Evolutionary conservation across 2,329 filamentous ascomycete species (phyloP), one percentile per base, ranked within the genome.

Genomic region (Aspergillus aculeatus): DNA sequence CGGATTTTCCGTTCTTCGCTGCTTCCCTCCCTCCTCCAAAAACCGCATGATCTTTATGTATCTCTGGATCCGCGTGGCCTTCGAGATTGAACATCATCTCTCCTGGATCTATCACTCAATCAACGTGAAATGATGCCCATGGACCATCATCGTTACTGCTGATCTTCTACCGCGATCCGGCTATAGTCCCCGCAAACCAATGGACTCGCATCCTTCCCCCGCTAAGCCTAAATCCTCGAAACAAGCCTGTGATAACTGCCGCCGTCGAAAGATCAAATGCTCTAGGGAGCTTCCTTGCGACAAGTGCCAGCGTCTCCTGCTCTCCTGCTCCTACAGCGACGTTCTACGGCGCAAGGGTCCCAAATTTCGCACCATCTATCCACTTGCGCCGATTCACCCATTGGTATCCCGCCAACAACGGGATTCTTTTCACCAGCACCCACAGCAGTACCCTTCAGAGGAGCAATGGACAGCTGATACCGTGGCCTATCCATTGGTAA

Each of bases 221-320:
- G 57, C 63, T 31, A 62, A 64, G 58, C 66, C 67, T 47, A 68
- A 69, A 49, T 53, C 67, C 24, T 58, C 60, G 24, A 77, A 75
- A 59, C 75, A 77, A 63, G 74, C 75, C 50, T 77, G 75, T 59
- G 75, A 77, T 56, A 77, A 76, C 56, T 79, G 77, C 66, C 72
- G 77, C 31, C 68, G 71, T 16, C 73, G 77, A 50, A 79, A 79
- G 59, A 76, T 79, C 57, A 79, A 77, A 68, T 79, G 77, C 58
- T 71, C 70, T 50, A 73, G 71, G 67, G 75, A 70, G 64, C 68
- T 67, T 14, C 77, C 77, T 2, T 79, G 77, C 64, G 75, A 79
- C 53, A 78, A 75, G 62, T 77, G 75, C 49, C 68, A 72, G 44
- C 68, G 71, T 2, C 64, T 76, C 23, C 67, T 77, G 19, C 66